phyloP scores from a whole-genome alignment of 805 yeast genomes.

The Jamesozyma lodderae region DNA sequence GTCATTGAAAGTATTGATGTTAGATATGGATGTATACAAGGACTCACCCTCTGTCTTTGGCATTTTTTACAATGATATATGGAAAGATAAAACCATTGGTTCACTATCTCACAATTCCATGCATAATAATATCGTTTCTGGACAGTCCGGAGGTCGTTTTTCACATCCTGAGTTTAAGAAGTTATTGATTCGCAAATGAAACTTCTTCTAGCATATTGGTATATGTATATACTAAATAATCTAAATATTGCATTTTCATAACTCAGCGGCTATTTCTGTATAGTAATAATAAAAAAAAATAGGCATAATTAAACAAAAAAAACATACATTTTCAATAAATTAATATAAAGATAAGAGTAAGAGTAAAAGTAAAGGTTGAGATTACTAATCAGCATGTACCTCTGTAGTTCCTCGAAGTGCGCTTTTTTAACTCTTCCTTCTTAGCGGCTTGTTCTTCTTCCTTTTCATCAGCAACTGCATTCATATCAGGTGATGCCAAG shows the following conservation, averaged over 20 bases:
- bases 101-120: background rate
- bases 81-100: slow-evolving; percentile 5
- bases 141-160: slow-evolving; percentile 5
- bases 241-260: background rate
- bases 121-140: background rate
- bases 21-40: slow-evolving; percentile 15
- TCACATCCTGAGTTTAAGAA: slow-evolving; percentile 8
- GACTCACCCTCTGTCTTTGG: slow-evolving; percentile 29
- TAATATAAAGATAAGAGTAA: too few relatives aligned
- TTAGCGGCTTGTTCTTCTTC: slow-evolving; percentile 4
- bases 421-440: slow-evolving; percentile 6
- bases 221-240: too few relatives aligned
- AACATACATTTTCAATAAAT: background rate
- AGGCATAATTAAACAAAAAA: background rate
- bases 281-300: background rate
- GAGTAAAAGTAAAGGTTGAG: too few relatives aligned
- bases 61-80: slow-evolving; percentile 27
- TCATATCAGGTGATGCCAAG: slow-evolving; percentile 22
- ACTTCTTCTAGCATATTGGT: background rate
- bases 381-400: slow-evolving; percentile 23
- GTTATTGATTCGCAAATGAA: slow-evolving; percentile 4
- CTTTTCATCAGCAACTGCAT: slow-evolving; percentile 6
- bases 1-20: slow-evolving; percentile 19
- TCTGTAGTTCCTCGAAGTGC: slow-evolving; percentile 21
- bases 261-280: background rate